Conservation (phyloP, 768 basidiomycete species). For the Pleurotus citrinopileatus region DNA sequence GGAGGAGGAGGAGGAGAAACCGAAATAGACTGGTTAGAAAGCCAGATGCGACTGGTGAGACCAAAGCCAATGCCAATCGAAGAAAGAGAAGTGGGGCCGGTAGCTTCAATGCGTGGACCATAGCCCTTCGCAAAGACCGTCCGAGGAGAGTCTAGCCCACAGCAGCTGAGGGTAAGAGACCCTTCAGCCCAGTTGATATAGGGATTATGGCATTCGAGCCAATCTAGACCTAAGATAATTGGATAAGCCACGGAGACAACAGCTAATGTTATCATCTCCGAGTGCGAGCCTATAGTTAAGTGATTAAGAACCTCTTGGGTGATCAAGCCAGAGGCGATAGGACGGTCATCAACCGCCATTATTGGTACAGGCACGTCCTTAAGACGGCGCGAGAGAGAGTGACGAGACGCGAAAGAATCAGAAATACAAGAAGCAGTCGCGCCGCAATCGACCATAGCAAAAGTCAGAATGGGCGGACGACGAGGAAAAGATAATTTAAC, state of each 20-base stretch:
- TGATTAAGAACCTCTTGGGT: constrained; percentile 26
- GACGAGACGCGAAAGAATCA: constrained; percentile 17
- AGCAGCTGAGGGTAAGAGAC: constrained; percentile 21
- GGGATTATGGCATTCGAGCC: constrained; percentile 23
- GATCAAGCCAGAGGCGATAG: constrained; percentile 28
- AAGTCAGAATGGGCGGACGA: constrained; percentile 19
- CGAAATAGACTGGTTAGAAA: neutral
- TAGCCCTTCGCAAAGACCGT: constrained; percentile 15
- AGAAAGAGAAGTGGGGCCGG: constrained; percentile 7
- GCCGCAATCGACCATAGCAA: constrained; percentile 24
- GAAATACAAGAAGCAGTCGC: constrained; percentile 24
- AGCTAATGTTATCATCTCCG: constrained; percentile 18
- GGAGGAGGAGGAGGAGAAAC: constrained; percentile 1
- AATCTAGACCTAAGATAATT: constrained; percentile 24
- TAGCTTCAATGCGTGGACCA: constrained; percentile 12
- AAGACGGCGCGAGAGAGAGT: constrained; percentile 19
- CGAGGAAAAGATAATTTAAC: constrained; percentile 21
- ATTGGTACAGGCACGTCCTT: constrained; percentile 23
- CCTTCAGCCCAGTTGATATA: constrained; percentile 21
- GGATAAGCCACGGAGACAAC: constrained; percentile 25
- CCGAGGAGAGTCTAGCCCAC: constrained; percentile 13
- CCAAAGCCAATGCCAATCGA: constrained; percentile 19
- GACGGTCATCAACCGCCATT: constrained; percentile 25
- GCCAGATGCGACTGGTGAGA: constrained; percentile 12
- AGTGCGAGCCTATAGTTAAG: constrained; percentile 20